These are phyloP conservation scores for Pseudozyma thailandica DNA, from an alignment of 1,284 basidiomycete species.

Conservation along the genomic window DNA sequence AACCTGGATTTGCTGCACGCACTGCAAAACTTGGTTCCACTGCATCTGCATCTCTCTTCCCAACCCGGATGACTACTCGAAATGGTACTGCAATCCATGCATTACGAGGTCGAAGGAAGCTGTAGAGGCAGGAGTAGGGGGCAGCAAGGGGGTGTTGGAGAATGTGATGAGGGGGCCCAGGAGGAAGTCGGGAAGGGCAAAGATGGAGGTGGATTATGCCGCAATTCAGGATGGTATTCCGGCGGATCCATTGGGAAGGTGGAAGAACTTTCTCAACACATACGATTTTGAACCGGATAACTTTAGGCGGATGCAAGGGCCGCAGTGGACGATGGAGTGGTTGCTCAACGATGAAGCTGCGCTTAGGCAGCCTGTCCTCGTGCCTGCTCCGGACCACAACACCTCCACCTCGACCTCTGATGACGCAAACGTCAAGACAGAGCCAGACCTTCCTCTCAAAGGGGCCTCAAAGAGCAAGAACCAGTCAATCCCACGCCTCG, in stretches of 20 bases:
- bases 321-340: slow-evolving; percentile 58
- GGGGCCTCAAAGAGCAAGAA: not conserved
- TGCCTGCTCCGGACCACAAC: slow-evolving; percentile 28
- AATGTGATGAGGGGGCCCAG: slow-evolving; percentile 41
- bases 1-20: slow-evolving; percentile 57
- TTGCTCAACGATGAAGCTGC: slow-evolving; percentile 39
- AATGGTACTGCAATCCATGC: slow-evolving; percentile 58
- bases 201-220: slow-evolving; percentile 54
- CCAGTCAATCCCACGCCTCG: slow-evolving; percentile 9
- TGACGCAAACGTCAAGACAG: not conserved
- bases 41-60: slow-evolving; percentile 50
- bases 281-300: slow-evolving; percentile 36
- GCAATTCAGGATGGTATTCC: slow-evolving; percentile 60
- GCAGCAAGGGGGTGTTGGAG: slow-evolving; percentile 18
- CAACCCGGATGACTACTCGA: slow-evolving; percentile 49
- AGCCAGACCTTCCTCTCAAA: not conserved
- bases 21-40: slow-evolving; percentile 59
- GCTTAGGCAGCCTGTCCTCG: slow-evolving; percentile 43
- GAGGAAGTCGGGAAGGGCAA: slow-evolving; percentile 45
- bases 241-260: slow-evolving; percentile 53
- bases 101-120: slow-evolving; percentile 19
- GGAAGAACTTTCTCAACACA: slow-evolving; percentile 42
- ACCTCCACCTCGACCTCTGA: not conserved
- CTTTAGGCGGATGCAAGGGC: slow-evolving; percentile 44
- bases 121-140: slow-evolving; percentile 24